phyloP scores from a whole-genome alignment of 2,329 filamentous ascomycete genomes.

The Trichophyton equinum region DNA sequence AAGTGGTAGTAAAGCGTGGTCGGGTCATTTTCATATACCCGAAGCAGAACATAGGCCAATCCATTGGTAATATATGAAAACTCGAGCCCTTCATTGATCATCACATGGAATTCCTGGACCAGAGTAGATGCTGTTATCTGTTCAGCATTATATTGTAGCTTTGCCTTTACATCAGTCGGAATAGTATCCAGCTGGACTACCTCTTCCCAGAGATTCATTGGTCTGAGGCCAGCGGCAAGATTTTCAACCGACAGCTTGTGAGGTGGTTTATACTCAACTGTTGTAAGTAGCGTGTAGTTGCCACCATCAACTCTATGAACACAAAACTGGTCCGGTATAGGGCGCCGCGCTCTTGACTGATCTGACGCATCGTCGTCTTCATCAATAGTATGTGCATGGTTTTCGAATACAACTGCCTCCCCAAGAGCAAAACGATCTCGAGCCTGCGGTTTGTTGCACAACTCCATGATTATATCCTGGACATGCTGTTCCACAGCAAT shows the following conservation, averaged over 20 bases:
- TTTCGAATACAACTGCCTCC: conserved; percentile 15
- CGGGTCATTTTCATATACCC: conserved; percentile 15
- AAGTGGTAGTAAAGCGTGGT: conserved; percentile 20
- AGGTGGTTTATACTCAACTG: conserved; percentile 16
- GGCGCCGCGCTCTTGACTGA: conserved; percentile 7
- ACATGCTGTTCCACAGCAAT: conserved; percentile 18
- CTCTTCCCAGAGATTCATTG: conserved; percentile 15
- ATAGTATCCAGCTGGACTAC: conserved; percentile 13
- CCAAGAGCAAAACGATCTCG: neutral
- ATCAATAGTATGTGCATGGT: conserved; percentile 12
- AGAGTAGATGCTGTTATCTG: conserved; percentile 13
- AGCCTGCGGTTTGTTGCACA: conserved; percentile 13
- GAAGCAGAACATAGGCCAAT: conserved; percentile 9
- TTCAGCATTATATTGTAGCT: conserved; percentile 17
- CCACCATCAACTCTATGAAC: conserved; percentile 5
- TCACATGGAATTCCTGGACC: conserved; percentile 10
- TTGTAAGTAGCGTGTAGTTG: conserved; percentile 3
- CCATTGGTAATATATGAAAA: conserved; percentile 9
- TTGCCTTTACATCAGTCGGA: conserved; percentile 11
- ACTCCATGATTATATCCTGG: conserved; percentile 15
- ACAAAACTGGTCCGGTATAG: conserved; percentile 16
- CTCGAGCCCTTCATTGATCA: conserved; percentile 11
- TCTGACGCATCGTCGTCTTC: conserved; percentile 4
- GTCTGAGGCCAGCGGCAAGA: conserved; percentile 11
- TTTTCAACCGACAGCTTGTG: conserved; percentile 14